A percentile compares a stretch with the other conserved stretches of the same genome.
phyloP scores from a whole-genome alignment of 805 yeast genomes.

The Suhomyces emberorum region DNA sequence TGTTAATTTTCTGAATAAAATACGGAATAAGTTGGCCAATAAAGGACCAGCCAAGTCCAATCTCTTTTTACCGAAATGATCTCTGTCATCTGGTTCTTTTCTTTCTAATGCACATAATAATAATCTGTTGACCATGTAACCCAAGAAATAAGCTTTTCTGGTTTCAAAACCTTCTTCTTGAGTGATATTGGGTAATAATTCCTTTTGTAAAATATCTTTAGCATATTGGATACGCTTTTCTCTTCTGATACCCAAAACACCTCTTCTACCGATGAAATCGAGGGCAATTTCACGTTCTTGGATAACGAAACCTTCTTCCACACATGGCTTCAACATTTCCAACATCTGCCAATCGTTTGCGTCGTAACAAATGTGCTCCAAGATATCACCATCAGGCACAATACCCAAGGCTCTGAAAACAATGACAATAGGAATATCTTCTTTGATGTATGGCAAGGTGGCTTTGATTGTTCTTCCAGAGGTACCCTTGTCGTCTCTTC shows the following conservation, averaged over 20 bases:
- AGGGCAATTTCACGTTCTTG: slow-evolving; percentile 98
- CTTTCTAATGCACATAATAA: slow-evolving; percentile 94
- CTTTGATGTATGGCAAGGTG: slow-evolving; percentile 92
- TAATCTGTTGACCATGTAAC: slow-evolving; percentile 96
- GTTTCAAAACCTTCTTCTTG: slow-evolving; percentile 97
- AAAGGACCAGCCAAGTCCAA: slow-evolving; percentile 98
- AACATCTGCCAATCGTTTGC: slow-evolving; percentile 99
- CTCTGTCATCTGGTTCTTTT: slow-evolving; percentile 98
- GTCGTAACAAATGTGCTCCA: slow-evolving; percentile 97
- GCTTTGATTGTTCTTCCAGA: slow-evolving; percentile 86
- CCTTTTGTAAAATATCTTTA: slow-evolving; percentile 92
- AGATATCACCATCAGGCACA: slow-evolving; percentile 97
- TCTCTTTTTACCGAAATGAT: slow-evolving; percentile 98
- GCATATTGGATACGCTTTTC: slow-evolving; percentile 99
- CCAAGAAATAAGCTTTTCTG: slow-evolving; percentile 93
- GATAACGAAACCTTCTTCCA: slow-evolving; percentile 97
- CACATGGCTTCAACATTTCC: slow-evolving; percentile 98
- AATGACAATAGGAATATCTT: slow-evolving; percentile 94
- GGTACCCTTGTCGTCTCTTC: slow-evolving; percentile 70
- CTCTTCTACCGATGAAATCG: slow-evolving; percentile 97
- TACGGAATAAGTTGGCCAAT: slow-evolving; percentile 91
- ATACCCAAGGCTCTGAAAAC: slow-evolving; percentile 98
- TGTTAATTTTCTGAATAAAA: slow-evolving; percentile 90
- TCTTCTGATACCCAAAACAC: slow-evolving; percentile 91
- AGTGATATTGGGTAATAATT: slow-evolving; percentile 93